Base-by-base conservation (phyloP, 257 asterid species). In the Asclepias syriaca region DNA sequence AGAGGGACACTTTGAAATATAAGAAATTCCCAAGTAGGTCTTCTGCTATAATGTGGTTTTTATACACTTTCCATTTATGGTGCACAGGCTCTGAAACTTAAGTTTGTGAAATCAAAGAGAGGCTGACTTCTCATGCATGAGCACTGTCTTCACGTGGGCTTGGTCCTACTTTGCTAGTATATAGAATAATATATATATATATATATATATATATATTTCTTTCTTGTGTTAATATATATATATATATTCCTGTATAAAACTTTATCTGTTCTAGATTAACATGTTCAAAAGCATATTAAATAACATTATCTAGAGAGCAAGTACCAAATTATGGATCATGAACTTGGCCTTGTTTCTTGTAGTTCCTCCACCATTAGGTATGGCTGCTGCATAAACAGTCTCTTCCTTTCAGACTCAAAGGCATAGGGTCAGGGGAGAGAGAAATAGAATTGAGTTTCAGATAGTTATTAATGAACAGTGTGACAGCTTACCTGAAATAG, bases 61-160 rank as follows among this genome's bases (percentile, higher is more conserved):
- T 11, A 73, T n/a, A 10, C 37, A 75, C 61, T 58, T 66, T 59
- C 19, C 48, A 48, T 65, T 34, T 69, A 70, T 61, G 84, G 84
- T 74, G 83, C 73, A 82, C 75, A 82, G 73, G 74, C 60, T 32
- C 50, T 56, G 61, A 80, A 70, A 55, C 16, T 72, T 72, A 70
- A 29, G 14, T 39, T 65, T 29, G 77, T 69, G 74, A 73, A 74
- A 69, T 65, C 78, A 78, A 64, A 61, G 66, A 51, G 72, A 73
- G 69, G 86, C 90, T 84, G 86, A 84, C 87, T 87, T 85, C 78
- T 81, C 85, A 80, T 90, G 90, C 85, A 80, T 72, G 82, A 72
- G 81, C 80, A 75, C 79, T 73, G 60, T 77, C 75, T 82, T 87
- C 97, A 91, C 96, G 97, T 89, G 97, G 95, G 85, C 21, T 79